phyloP scores from a whole-genome alignment of 192 early-diverging fungal species.

The Gonapodya prolifera region DNA sequence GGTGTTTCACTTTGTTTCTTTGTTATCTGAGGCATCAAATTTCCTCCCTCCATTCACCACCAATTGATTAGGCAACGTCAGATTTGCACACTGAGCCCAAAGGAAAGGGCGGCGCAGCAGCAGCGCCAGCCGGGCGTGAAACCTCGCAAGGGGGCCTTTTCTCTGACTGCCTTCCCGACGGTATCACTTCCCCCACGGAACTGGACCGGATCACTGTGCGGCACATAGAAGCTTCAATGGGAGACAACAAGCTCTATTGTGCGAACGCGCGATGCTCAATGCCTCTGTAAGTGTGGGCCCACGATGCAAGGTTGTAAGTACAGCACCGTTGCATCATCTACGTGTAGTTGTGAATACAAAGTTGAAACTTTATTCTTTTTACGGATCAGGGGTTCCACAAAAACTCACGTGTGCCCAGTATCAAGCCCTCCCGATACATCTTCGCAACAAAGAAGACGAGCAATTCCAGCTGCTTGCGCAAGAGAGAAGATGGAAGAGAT shows the following conservation, averaged over 20 bases:
- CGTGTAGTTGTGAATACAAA: background rate
- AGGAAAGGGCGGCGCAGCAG: background rate
- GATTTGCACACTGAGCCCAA: background rate
- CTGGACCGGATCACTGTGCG: background rate
- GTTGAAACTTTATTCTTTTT: background rate
- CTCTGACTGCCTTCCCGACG: background rate
- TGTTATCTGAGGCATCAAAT: too few relatives aligned
- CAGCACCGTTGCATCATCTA: background rate
- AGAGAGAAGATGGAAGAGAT: slow-evolving; percentile 2
- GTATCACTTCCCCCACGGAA: background rate
- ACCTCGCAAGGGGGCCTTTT: too few relatives aligned
- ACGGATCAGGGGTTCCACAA: background rate
- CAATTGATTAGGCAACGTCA: too few relatives aligned
- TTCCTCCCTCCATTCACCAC: background rate
- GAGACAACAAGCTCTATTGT: background rate
- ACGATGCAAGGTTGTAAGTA: background rate
- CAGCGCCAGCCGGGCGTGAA: too few relatives aligned
- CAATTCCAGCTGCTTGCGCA: background rate
- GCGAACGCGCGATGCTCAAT: background rate
- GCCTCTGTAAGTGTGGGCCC: background rate
- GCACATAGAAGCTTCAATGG: background rate
- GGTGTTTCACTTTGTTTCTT: too few relatives aligned
- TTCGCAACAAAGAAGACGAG: background rate
- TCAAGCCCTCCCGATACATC: background rate
- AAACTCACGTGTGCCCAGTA: slow-evolving; percentile 1